Base-by-base conservation (phyloP, 495 filamentous ascomycete genomes). In the Neurospora sp. region DNA sequence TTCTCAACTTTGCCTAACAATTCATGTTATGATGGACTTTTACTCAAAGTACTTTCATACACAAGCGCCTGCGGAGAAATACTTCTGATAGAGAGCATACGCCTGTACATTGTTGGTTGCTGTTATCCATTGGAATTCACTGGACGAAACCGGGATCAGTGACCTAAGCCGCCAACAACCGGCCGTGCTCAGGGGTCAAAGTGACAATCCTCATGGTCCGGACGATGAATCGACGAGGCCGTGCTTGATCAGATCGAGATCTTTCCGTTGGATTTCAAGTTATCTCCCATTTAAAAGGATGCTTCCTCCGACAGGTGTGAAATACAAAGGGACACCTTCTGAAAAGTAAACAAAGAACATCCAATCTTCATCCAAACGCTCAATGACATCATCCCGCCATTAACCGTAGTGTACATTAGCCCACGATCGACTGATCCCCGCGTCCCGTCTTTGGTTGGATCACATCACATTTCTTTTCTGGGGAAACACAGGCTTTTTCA, bases 1-100 rank as follows among this genome's bases (percentile, higher is more conserved):
- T n/a, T 43, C 19, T 4, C 42, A 43, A 45, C 19, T 10, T n/a
- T 21, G 19, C 3, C 42, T n/a, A 45, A 45, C 42, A 45, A 21
- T n/a, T 45, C 8, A 21, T 9, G 8, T 1, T 21, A 1, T 5
- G 8, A 0, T 10, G 1, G 19, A 45, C 19, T 3, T 45, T 10
- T 1, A n/a, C 8, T 45, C 8, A 45, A 45, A 45, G 42, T 45
- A 45, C 19, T 10, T 45, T 43, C 0, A n/a, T 2, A 9, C 7
- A 10, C 8, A n/a, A n/a, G 1, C 0, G 2, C 1, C 0, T 1
- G 42, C 19, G 1, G 0, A 21, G 10, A 45, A 1, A 21, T 54
- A 54, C 45, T 54, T 21, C 21, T 54, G 42, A 1, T 45, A 0
- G 19, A 45, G 1, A 10, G 21, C 4, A 11, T 7, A 21, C 11